Evolutionary conservation across 805 yeast species (phyloP).

Genomic region (Pichia membranifaciens): DNA sequence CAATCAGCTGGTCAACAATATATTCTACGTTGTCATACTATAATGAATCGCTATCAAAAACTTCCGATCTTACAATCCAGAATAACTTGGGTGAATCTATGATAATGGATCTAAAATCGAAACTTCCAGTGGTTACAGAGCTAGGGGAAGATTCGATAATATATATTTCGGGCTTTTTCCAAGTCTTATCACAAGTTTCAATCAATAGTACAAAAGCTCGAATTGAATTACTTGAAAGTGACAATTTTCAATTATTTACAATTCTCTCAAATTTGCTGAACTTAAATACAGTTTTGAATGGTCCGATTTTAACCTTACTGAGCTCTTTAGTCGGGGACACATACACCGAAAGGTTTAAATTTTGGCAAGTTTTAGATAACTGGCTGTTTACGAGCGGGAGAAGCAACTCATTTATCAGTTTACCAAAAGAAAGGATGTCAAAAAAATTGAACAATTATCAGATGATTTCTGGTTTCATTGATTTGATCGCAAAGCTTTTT

Average conservation of each 20-base stretch:
- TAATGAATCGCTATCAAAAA: slow-evolving; percentile 23
- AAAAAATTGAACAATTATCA: slow-evolving; percentile 9
- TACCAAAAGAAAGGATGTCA: slow-evolving; percentile 33
- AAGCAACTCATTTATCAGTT: slow-evolving; percentile 12
- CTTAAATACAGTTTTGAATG: slow-evolving; percentile 30
- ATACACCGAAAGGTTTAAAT: slow-evolving; percentile 34
- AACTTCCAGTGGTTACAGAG: slow-evolving; percentile 37
- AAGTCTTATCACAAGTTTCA: slow-evolving; percentile 53
- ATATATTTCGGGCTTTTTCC: slow-evolving; percentile 66
- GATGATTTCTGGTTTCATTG: slow-evolving; percentile 46
- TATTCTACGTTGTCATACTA: slow-evolving; percentile 31
- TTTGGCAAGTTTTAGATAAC: slow-evolving; percentile 67
- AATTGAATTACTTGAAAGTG: slow-evolving; percentile 29
- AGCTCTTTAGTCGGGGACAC: slow-evolving; percentile 49
- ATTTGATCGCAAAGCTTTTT: slow-evolving; percentile 39
- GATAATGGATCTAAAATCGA: neutral
- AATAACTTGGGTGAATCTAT: slow-evolving; percentile 4
- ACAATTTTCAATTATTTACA: slow-evolving; percentile 27
- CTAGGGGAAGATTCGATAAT: slow-evolving; percentile 77
- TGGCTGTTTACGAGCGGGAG: slow-evolving; percentile 49
- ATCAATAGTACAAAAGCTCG: slow-evolving; percentile 33
- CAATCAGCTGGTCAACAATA: slow-evolving; percentile 34
- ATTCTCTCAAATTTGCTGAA: slow-evolving; percentile 26
- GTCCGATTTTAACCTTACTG: slow-evolving; percentile 52
- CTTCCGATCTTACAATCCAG: neutral